A percentile compares a stretch with the other conserved stretches of the same genome.
phyloP scores from a whole-genome alignment of 805 yeast species.

The Kodamaea laetipori region DNA sequence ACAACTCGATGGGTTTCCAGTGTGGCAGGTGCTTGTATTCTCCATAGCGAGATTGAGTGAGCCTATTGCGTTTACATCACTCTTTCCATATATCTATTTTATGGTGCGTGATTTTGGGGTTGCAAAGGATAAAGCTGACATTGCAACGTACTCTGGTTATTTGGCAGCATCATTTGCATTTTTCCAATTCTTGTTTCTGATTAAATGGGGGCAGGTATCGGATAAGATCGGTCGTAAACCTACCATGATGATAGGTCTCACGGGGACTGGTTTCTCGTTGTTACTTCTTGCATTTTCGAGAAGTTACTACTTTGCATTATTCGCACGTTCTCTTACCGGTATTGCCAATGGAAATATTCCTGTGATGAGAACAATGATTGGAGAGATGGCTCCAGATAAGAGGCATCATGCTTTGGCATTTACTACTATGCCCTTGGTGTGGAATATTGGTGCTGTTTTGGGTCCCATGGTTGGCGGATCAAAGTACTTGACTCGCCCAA shows the following conservation, averaged over 20 bases:
- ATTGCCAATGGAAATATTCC: slow-evolving; percentile 34
- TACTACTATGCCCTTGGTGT: slow-evolving; percentile 32
- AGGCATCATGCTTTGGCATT: slow-evolving; percentile 35
- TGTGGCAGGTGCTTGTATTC: slow-evolving; percentile 24
- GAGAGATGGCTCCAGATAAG: slow-evolving; percentile 33
- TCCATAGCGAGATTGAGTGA: slow-evolving; percentile 20
- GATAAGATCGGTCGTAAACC: slow-evolving; percentile 34
- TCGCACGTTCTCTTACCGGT: slow-evolving; percentile 32
- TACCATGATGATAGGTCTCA: slow-evolving; percentile 28
- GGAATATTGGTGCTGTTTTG: slow-evolving; percentile 33
- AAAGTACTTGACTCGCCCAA: slow-evolving; percentile 30
- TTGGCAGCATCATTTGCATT: slow-evolving; percentile 27
- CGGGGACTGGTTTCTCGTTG: slow-evolving; percentile 29
- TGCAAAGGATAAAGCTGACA: slow-evolving; percentile 23
- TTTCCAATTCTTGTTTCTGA: slow-evolving; percentile 26
- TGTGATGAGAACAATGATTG: slow-evolving; percentile 33
- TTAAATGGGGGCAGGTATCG: slow-evolving; percentile 33
- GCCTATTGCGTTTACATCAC: slow-evolving; percentile 18
- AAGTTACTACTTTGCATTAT: slow-evolving; percentile 31
- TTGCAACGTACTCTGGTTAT: slow-evolving; percentile 23
- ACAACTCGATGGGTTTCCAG: slow-evolving; percentile 23
- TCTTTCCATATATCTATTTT: slow-evolving; percentile 18
- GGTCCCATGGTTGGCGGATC: slow-evolving; percentile 39
- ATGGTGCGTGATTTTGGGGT: slow-evolving; percentile 27
- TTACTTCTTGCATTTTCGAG: slow-evolving; percentile 31